Evolutionary conservation across 148 eudicot species (phyloP), one percentile per base, ranked within the genome.

Genomic region (Rhododendron ovatum): DNA sequence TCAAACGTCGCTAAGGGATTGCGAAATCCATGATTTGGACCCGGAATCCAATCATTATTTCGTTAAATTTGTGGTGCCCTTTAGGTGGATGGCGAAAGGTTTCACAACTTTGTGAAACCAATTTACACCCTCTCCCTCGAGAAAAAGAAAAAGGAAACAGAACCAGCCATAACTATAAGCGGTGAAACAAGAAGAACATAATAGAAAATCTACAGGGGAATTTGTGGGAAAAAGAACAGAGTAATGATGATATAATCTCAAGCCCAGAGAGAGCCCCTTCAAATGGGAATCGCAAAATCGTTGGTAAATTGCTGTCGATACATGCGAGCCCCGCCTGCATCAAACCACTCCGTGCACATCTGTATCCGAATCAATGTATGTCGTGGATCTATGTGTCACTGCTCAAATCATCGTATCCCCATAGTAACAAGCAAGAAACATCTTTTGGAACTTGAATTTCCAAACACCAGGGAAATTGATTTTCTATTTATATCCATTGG

Each of bases 1-100:
- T 84, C 86, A 86, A 50, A 65, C 71, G 28, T 65, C 61, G 41
- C 43, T 26, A 59, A 78, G 78, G 78, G 90, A 88, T 86, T 51
- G 85, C 53, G 87, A 87, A 84, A 53, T 76, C 83, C 89, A 85
- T 83, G 89, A 85, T 89, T 84, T 63, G 73, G 86, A 87, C 90
- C 84, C 5, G 86, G 67, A 39, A 41, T 41, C 80, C 79, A 89
- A 87, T 90, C 90, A 90, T 88, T 78, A 75, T 55, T 17, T 53
- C 65, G 80, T 67, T 73, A 59, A 33, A 39, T 5, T 11, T 30
- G 39, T 69, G 37, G 12, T 30, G 47, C 50, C 80, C 80, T 77
- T 77, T 86, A 10, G 75, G 75, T 15, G 65, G 26, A 28, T 12
- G 41, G 51, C 22, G 50, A 84, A 26, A 75, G 79, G 85, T 73